Evolutionary conservation across 768 basidiomycete genomes (phyloP), one percentile per base, ranked within the genome.

Genomic region (Boletus subcaerulescens): DNA sequence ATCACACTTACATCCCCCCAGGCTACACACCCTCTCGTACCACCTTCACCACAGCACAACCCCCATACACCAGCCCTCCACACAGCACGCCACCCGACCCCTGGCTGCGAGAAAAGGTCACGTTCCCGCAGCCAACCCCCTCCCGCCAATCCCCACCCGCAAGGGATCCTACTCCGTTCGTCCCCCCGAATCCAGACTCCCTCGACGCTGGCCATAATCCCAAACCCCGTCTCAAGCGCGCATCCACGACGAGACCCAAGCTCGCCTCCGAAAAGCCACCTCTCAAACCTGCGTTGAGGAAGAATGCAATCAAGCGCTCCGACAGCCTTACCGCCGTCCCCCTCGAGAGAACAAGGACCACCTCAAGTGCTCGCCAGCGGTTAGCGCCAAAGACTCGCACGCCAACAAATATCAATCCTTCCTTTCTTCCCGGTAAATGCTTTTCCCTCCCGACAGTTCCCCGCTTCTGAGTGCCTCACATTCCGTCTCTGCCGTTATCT

Each of bases 251-350:
- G 35, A 68, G 60, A 12, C 53, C 71, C 18, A 58, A 52, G 35
- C 56, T 63, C 9, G 3, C 60, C 20, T 60, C 64, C 1, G 70
- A 71, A 36, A 69, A 65, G 45, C 73, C 71, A 3, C 77, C 70
- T 13, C 72, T 83, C 39, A 86, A 77, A 69, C 80, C 86, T 33
- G 84, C 83, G 0, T 68, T 87, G 66, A 87, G 82, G 67, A 83
- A 79, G 64, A 62, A 73, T 18, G 65, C 66, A 18, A 56, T 56
- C 50, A 69, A 53, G 55, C 70, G 60, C 18, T 50, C 65, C 26
- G 59, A 60, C 15, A 62, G 70, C 29, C 59, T 68, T 35, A 55
- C 62, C 12, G 53, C 60, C 47, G 48, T 53, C 20, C 67, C 70
- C 42, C 63, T 75, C 12, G 62, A 71, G 45, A 71, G 79, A 53